phyloP scores from a whole-genome alignment of 2,329 filamentous ascomycete species.

The Rhexocercosporidium sp. region DNA sequence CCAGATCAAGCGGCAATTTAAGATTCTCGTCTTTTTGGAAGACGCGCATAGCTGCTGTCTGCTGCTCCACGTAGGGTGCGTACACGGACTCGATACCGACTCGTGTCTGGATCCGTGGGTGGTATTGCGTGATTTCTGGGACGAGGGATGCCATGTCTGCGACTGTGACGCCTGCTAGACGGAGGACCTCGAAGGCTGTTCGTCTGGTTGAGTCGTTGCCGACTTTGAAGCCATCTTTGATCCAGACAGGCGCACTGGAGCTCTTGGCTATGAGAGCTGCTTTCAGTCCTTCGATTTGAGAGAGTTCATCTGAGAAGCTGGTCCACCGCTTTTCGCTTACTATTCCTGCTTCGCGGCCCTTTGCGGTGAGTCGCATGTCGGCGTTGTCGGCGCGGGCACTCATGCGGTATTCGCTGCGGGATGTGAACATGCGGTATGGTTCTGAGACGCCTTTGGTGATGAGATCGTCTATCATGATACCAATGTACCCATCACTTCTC shows the following conservation, averaged over 20 bases:
- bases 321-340: conserved; percentile 81
- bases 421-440: conserved; percentile 98
- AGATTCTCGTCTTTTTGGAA: conserved; percentile 81
- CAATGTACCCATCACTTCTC: conserved; percentile 91
- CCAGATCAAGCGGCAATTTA: conserved; percentile 71
- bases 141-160: conserved; percentile 62
- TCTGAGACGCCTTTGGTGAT: conserved; percentile 96
- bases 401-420: conserved; percentile 93
- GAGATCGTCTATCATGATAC: conserved; percentile 98
- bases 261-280: conserved; percentile 61
- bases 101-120: conserved; percentile 65
- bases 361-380: conserved; percentile 81
- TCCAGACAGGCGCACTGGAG: conserved; percentile 70
- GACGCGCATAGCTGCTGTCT: conserved; percentile 67
- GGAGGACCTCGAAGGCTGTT: conserved; percentile 80
- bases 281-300: conserved; percentile 71
- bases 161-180: conserved; percentile 64
- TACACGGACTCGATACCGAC: conserved; percentile 85
- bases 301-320: conserved; percentile 67
- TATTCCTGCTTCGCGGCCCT: conserved; percentile 77
- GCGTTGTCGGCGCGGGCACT: conserved; percentile 92
- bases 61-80: conserved; percentile 81
- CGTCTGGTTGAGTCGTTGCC: conserved; percentile 69
- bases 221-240: conserved; percentile 69
- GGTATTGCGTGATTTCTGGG: conserved; percentile 59